Conservation (phyloP, 768 basidiomycete species). For the Podaxis pistillaris region DNA sequence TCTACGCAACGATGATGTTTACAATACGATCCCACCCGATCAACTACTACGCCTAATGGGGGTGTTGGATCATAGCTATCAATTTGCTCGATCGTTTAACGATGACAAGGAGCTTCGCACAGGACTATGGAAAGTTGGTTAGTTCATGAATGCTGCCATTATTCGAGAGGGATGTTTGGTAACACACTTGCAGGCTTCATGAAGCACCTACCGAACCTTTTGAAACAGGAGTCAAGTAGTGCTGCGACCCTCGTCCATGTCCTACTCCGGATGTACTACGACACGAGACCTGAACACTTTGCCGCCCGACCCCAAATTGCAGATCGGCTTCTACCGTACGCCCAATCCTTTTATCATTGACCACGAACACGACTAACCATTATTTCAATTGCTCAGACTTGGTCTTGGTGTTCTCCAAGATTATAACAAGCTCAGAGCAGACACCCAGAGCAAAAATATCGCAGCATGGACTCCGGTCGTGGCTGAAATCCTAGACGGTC, state of each 20-base stretch:
- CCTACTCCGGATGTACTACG: conserved; percentile 90
- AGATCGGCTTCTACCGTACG: conserved; percentile 69
- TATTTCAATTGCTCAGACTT: conserved; percentile 48
- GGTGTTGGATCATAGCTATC: conserved; percentile 95
- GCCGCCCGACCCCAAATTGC: conserved; percentile 78
- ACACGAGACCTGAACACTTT: conserved; percentile 85
- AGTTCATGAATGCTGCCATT: conserved; percentile 32
- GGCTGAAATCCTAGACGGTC: conserved; percentile 90
- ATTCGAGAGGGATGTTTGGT: background rate
- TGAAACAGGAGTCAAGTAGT: conserved; percentile 98
- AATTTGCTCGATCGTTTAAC: conserved; percentile 96
- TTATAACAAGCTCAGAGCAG: conserved; percentile 84
- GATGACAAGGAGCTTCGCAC: conserved; percentile 97
- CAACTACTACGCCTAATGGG: conserved; percentile 93
- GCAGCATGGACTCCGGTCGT: conserved; percentile 98
- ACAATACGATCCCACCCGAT: conserved; percentile 90
- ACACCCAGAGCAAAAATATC: conserved; percentile 94
- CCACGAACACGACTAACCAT: conserved; percentile 8
- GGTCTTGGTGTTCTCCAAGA: conserved; percentile 86
- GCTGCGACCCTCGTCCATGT: conserved; percentile 94
- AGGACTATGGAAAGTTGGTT: conserved; percentile 99
- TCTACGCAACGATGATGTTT: conserved; percentile 88
- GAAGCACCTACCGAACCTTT: conserved; percentile 96
- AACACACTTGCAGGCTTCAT: conserved; percentile 74
- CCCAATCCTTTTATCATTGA: conserved; percentile 15